Percentiles rank a stretch among this genome's conserved stretches.
phyloP scores from a whole-genome alignment of 305 asterid species.

The Fraxinus baroniana region DNA sequence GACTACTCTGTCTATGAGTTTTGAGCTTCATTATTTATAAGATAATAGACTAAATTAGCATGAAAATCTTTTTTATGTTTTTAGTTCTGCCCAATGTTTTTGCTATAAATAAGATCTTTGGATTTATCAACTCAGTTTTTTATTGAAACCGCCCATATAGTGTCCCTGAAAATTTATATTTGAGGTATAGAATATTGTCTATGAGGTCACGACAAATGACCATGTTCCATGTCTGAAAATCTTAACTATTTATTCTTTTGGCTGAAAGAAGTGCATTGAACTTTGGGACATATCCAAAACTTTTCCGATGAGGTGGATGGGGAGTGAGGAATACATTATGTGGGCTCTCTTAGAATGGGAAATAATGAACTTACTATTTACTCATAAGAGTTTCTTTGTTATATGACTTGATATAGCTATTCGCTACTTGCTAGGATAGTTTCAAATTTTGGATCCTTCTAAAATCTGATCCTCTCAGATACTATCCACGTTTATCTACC shows the following conservation, averaged over 20 bases:
- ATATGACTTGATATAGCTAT: background rate
- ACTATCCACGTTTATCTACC: background rate
- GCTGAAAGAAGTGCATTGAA: background rate
- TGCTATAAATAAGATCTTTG: background rate
- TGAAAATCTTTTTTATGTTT: background rate
- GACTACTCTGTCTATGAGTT: background rate
- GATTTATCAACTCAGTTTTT: background rate
- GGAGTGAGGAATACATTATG: background rate
- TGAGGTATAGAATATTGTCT: background rate
- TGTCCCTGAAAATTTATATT: background rate
- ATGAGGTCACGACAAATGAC: background rate
- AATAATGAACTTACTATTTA: background rate
- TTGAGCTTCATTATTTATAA: background rate
- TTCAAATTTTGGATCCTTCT: background rate
- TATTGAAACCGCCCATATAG: background rate
- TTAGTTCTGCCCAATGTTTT: background rate
- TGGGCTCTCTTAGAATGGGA: background rate
- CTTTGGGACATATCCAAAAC: background rate
- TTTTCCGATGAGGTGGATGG: background rate
- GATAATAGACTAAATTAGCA: background rate
- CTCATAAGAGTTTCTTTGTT: background rate
- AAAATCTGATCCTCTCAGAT: background rate
- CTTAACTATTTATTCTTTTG: background rate
- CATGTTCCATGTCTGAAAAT: background rate
- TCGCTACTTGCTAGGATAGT: background rate